These are phyloP conservation scores for Aurinia saxatilis DNA, from an alignment of 345 rosid species.

Conservation along the genomic window DNA sequence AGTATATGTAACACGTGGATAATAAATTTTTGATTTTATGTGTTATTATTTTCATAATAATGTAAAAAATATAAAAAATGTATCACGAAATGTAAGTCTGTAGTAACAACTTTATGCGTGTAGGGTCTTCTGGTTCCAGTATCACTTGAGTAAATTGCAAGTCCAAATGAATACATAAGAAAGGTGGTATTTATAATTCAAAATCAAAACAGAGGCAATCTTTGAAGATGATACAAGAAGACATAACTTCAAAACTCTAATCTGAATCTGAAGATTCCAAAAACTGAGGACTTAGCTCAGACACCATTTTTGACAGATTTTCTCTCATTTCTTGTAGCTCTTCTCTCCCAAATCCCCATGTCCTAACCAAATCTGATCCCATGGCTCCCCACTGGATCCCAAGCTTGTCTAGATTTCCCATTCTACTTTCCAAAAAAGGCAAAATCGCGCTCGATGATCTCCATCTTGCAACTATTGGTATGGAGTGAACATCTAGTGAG, in stretches of 20 bases:
- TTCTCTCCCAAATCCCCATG: conserved; percentile 84
- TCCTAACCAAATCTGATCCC: conserved; percentile 55
- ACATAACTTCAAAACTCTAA: conserved; percentile 16
- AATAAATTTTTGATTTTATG: too few relatives aligned
- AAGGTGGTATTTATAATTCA: background rate
- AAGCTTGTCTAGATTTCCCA: conserved; percentile 44
- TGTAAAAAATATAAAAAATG: too few relatives aligned
- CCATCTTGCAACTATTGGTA: conserved; percentile 67
- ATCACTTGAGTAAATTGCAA: too few relatives aligned
- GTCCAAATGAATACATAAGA: too few relatives aligned
- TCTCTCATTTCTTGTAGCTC: conserved; percentile 74
- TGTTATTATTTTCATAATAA: too few relatives aligned
- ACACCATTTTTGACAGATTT: conserved; percentile 56
- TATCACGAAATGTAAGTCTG: too few relatives aligned
- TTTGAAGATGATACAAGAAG: background rate
- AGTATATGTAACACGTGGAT: too few relatives aligned
- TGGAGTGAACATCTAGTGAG: conserved; percentile 65
- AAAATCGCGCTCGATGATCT: conserved; percentile 60
- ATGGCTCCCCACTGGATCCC: conserved; percentile 60
- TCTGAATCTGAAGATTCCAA: conserved; percentile 60
- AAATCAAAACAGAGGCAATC: background rate
- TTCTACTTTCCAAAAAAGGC: conserved; percentile 60
- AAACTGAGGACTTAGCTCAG: conserved; percentile 35
- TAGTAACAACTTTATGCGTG: too few relatives aligned
- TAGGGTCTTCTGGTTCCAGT: too few relatives aligned